phyloP scores from a whole-genome alignment of 768 basidiomycete genomes.

The Amanita inopinata region DNA sequence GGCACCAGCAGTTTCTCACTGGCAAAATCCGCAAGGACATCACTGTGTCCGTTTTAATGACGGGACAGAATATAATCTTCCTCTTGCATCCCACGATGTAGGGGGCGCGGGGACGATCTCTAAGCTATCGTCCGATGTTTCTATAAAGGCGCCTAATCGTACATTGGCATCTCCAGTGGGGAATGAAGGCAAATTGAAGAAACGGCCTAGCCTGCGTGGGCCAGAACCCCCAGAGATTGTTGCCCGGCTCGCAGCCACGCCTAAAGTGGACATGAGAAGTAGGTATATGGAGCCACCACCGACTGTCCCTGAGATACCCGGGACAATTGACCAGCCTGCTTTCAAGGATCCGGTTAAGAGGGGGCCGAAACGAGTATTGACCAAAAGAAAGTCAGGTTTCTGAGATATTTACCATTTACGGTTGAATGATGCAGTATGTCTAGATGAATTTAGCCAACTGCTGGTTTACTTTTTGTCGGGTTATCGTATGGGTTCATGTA shows the following conservation, averaged over 20 bases:
- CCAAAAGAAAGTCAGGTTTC: slow-evolving; percentile 8
- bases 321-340: not conserved
- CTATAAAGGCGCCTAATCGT: not conserved
- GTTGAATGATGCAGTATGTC: too few species aligned
- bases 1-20: not conserved
- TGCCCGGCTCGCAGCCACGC: slow-evolving; percentile 3
- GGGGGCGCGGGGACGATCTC: too few species aligned
- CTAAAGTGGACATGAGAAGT: not conserved
- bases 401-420: not conserved
- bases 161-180: not conserved
- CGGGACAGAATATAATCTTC: slow-evolving; percentile 5
- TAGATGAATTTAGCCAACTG: too few species aligned
- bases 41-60: slow-evolving; percentile 7
- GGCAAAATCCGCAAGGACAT: slow-evolving; percentile 3
- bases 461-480: too few species aligned
- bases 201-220: slow-evolving; percentile 3
- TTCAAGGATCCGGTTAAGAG: slow-evolving; percentile 1
- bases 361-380: slow-evolving; percentile 9
- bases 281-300: slow-evolving; percentile 10
- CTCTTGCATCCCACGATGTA: too few species aligned
- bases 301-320: slow-evolving; percentile 1
- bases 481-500: too few species aligned
- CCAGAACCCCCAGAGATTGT: slow-evolving; percentile 8
- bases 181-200: slow-evolving; percentile 2
- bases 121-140: too few species aligned